A percentile compares a stretch with the other conserved stretches of the same genome.
Conservation (phyloP, 2,329 filamentous ascomycete genomes). For the Colletotrichum musae region DNA sequence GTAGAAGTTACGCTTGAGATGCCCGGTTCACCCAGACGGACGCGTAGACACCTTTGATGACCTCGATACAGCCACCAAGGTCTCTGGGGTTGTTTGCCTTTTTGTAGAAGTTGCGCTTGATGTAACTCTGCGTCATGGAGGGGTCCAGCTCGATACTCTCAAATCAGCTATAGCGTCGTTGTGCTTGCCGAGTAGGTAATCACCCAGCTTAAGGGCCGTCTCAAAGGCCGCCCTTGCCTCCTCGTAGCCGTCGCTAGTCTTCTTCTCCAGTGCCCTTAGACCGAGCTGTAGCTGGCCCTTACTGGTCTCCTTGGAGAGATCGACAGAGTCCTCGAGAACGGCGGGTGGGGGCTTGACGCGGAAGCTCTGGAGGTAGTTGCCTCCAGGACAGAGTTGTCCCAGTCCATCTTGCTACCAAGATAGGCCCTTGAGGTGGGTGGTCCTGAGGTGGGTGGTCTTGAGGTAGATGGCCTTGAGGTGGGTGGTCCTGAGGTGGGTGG, state of each 20-base stretch:
- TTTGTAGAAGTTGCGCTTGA: conserved; percentile 75
- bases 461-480: no score
- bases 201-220: conserved; percentile 85
- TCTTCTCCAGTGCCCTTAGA: conserved; percentile 83
- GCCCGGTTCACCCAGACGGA: no score
- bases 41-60: no score
- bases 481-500: no score
- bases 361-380: conserved; percentile 99
- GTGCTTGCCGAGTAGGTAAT: conserved; percentile 91
- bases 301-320: conserved; percentile 83
- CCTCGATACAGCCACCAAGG: no score
- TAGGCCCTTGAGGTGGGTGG: no score
- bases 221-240: conserved; percentile 90
- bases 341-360: conserved; percentile 83
- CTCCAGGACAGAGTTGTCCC: conserved; percentile 48
- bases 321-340: conserved; percentile 85
- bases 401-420: no score
- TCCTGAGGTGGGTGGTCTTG: no score
- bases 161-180: conserved; percentile 86
- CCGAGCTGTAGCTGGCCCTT: conserved; percentile 90
- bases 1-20: no score
- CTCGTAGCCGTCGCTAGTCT: conserved; percentile 92
- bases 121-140: conserved; percentile 93
- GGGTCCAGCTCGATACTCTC: conserved; percentile 92
- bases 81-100: no score